These are phyloP conservation scores for Ballota nigra DNA, from an alignment of 257 asterid genomes.

Conservation along the genomic window DNA sequence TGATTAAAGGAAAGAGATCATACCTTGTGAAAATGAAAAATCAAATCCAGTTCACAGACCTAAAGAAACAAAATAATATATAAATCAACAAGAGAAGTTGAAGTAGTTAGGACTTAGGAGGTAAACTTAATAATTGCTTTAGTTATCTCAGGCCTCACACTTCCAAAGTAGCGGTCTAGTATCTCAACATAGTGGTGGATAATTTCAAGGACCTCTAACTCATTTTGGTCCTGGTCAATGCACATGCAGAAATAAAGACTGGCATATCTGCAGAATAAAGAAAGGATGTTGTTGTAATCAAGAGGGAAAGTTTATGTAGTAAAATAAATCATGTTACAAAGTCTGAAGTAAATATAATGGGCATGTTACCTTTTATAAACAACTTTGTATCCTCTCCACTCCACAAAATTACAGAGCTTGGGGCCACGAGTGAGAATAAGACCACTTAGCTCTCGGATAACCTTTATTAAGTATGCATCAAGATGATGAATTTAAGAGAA, in stretches of 20 bases:
- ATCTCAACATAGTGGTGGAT: constrained; percentile 96
- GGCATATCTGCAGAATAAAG: constrained; percentile 61
- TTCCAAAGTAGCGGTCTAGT: constrained; percentile 97
- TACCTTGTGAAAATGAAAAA: constrained; percentile 98
- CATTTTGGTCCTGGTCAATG: constrained; percentile 87
- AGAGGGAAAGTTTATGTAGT: neutral
- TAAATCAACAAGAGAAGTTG: neutral
- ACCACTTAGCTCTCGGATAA: constrained; percentile 93
- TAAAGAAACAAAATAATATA: constrained; percentile 26
- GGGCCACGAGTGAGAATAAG: constrained; percentile 82
- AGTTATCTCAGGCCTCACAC: constrained; percentile 57
- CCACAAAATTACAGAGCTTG: constrained; percentile 94
- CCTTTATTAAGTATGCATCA: constrained; percentile 38
- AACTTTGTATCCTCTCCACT: constrained; percentile 97
- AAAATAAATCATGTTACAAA: neutral
- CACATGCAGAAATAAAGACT: constrained; percentile 99
- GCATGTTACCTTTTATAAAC: constrained; percentile 83
- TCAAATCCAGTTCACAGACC: constrained; percentile 96
- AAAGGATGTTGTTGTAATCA: neutral
- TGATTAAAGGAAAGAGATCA: neutral
- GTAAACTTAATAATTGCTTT: constrained; percentile 8
- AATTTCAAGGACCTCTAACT: constrained; percentile 86
- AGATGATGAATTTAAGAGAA: neutral
- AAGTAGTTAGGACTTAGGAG: neutral
- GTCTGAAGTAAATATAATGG: neutral